Base-by-base conservation (phyloP, 2,329 filamentous ascomycete genomes). In the Aquanectria penicillioides region DNA sequence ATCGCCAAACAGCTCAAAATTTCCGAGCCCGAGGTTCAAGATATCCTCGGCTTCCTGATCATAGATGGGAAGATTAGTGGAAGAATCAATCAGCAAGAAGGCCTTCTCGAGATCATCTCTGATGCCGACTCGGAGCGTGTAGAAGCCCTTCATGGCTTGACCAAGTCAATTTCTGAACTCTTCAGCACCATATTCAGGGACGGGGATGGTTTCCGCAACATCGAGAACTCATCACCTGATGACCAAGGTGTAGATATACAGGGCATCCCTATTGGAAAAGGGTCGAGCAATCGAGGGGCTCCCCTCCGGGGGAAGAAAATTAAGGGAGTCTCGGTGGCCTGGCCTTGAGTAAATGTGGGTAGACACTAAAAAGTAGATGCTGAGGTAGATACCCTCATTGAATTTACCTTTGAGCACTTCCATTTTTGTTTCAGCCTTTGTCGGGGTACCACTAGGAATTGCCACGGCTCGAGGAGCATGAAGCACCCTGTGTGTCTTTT, bases 1-100 rank as follows among this genome's bases (percentile, higher is more conserved):
- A 93, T 99, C 67, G 93, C 93, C 23, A 89, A 89, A 69, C 89
- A 94, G 69, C 89, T 99, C 63, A 91, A 91, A 74, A 97, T 99
- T 65, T 89, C 90, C 23, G 85, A 93, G 41, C 80, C 86, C 12
- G 95, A 99, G 77, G 93, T 97, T 3, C 90, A 96, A 78, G 95
- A 99, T 70, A 98, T 99, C 62, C 80, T 98, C n/a, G 90, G 93
- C 43, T 97, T 94, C 78, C 82, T 98, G 50, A 98, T 99, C 64
- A 86, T 97, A 61, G 93, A 97, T 73, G 89, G 91, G 71, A 92
- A 93, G 74, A 88, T 99, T 66, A 84, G 88, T 47, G 95, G 93
- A 62, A 91, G 90, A 75, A 94, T 99, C 71, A 91, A 99, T 77
- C 92, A 98, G 78, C 88, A 93, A 76, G 85, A 86, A 57, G 93